Percentiles rank a stretch among this genome's conserved stretches.
These are phyloP conservation scores for Dendrobium huoshanense DNA, from an alignment of 106 monocot genomes.

Conservation along the genomic window DNA sequence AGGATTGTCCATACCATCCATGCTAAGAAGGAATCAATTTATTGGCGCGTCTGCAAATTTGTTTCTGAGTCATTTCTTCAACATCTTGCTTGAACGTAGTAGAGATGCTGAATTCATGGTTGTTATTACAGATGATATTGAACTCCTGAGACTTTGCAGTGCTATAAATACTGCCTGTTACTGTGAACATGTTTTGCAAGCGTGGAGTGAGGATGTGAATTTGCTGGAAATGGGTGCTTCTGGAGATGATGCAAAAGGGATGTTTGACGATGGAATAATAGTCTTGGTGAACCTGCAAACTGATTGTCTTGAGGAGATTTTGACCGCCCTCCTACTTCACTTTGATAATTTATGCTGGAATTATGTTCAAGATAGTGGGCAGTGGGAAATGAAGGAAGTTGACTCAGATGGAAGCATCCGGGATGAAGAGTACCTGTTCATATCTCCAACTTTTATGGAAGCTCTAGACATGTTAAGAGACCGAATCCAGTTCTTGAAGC, in stretches of 20 bases:
- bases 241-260: constrained; percentile 7
- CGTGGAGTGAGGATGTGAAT: constrained; percentile 56
- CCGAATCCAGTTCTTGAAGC: constrained; percentile 25
- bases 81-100: constrained; percentile 31
- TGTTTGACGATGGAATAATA: constrained; percentile 24
- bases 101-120: constrained; percentile 22
- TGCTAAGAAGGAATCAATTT: constrained; percentile 26
- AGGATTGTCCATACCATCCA: constrained; percentile 25
- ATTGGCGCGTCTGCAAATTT: constrained; percentile 39
- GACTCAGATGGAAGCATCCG: constrained; percentile 5
- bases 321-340: constrained; percentile 47
- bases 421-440: constrained; percentile 20
- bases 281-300: constrained; percentile 50
- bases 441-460: constrained; percentile 42
- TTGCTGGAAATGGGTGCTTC: constrained; percentile 35
- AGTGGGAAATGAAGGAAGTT: constrained; percentile 5
- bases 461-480: constrained; percentile 46
- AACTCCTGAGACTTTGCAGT: constrained; percentile 26
- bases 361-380: constrained; percentile 38
- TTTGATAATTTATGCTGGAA: constrained; percentile 48
- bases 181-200: constrained; percentile 49
- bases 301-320: constrained; percentile 48
- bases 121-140: constrained; percentile 24
- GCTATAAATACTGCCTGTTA: constrained; percentile 53
- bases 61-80: constrained; percentile 51